Evolutionary conservation across 495 filamentous ascomycete genomes (phyloP).

Genomic region (Annulohypoxylon moriforme): DNA sequence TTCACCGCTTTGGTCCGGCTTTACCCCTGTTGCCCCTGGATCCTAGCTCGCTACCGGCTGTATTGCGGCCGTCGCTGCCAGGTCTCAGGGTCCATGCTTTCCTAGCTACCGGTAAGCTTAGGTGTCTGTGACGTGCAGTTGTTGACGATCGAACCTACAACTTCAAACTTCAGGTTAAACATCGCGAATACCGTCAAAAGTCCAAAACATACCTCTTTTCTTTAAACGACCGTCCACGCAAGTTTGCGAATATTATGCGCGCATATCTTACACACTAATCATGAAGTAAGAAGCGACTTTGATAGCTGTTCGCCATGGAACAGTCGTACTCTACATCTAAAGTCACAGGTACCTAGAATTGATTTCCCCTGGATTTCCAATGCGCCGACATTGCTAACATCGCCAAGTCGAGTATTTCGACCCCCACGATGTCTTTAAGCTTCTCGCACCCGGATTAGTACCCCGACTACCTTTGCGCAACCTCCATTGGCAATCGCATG

Average conservation of each 20-base stretch:
- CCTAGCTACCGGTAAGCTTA: neutral
- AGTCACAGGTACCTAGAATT: constrained; percentile 68
- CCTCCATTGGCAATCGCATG: constrained; percentile 95
- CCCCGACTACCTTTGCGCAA: constrained; percentile 88
- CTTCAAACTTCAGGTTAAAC: neutral
- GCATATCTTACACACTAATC: constrained; percentile 11
- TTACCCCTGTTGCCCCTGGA: constrained; percentile 24
- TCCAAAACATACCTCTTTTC: neutral
- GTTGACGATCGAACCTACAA: constrained; percentile 2
- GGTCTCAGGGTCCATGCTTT: neutral
- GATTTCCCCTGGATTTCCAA: constrained; percentile 1
- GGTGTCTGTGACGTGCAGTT: neutral
- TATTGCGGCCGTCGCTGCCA: neutral
- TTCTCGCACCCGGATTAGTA: constrained; percentile 79
- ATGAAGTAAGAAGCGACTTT: constrained; percentile 39
- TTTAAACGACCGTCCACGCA: neutral
- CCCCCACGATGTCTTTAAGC: constrained; percentile 84
- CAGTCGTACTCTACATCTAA: constrained; percentile 74
- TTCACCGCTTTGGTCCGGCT: constrained; percentile 32
- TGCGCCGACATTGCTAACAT: constrained; percentile 27
- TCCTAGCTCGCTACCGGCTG: constrained; percentile 6
- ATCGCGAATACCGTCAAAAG: neutral
- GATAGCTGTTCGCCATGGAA: constrained; percentile 64
- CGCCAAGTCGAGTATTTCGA: constrained; percentile 80
- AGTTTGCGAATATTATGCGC: neutral